These are phyloP conservation scores for Tricharina praecox DNA, from an alignment of 495 filamentous ascomycete genomes.

Conservation along the genomic window DNA sequence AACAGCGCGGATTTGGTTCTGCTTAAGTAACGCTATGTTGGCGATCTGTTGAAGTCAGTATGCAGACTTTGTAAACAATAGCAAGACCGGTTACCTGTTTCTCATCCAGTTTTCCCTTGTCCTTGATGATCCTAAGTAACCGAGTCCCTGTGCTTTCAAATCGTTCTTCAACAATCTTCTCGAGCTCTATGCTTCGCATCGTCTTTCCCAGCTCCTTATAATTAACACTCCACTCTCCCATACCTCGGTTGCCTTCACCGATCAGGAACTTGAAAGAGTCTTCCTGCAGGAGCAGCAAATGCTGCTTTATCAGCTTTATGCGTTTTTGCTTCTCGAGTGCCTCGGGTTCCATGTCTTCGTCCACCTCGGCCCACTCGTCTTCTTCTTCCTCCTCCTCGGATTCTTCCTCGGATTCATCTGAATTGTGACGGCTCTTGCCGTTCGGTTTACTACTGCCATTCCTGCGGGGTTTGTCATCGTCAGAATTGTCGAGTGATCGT, in stretches of 20 bases:
- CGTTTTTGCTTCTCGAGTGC: constrained; percentile 28
- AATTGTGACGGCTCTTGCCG: constrained; percentile 14
- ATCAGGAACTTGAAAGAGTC: constrained; percentile 52
- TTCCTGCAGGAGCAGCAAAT: constrained; percentile 58
- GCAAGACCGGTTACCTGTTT: constrained; percentile 35
- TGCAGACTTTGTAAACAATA: background rate
- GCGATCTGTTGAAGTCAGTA: constrained; percentile 31
- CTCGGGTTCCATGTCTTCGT: constrained; percentile 29
- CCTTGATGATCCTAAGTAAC: constrained; percentile 61
- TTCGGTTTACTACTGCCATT: constrained; percentile 11
- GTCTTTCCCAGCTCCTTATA: constrained; percentile 50
- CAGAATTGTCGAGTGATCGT: constrained; percentile 27
- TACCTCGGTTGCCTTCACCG: constrained; percentile 37
- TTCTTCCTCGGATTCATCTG: constrained; percentile 29
- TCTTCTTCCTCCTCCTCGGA: constrained; percentile 31
- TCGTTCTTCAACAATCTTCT: constrained; percentile 54
- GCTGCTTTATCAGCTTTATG: constrained; percentile 47
- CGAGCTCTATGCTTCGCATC: constrained; percentile 56
- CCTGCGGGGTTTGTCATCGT: constrained; percentile 20
- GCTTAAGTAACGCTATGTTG: constrained; percentile 54
- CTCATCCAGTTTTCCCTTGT: constrained; percentile 82
- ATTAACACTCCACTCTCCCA: constrained; percentile 62
- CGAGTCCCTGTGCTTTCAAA: constrained; percentile 62
- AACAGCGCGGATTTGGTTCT: constrained; percentile 63
- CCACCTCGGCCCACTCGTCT: constrained; percentile 21